A percentile compares a stretch with the other conserved stretches of the same genome.
These are phyloP conservation scores for Acacia crassicarpa DNA, from an alignment of 306 rosid genomes.

Conservation along the genomic window DNA sequence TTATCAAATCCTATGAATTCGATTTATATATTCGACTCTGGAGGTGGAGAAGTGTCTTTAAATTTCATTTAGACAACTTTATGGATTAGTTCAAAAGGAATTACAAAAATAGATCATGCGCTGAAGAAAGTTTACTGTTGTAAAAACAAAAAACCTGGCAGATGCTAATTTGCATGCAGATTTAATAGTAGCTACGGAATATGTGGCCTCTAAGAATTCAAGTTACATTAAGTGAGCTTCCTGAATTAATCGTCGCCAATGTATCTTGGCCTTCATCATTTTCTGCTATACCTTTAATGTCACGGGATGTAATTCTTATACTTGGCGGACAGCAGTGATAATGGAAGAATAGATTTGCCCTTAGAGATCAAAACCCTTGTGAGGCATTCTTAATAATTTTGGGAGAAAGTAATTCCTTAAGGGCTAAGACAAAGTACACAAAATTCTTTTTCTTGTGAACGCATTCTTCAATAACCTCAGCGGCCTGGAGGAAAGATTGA, in stretches of 20 bases:
- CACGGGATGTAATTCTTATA: neutral
- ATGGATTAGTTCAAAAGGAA: neutral
- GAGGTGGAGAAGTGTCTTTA: neutral
- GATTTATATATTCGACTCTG: neutral
- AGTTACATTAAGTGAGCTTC: conserved; percentile 6
- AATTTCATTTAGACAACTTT: neutral
- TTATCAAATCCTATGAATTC: neutral
- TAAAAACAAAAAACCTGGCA: neutral
- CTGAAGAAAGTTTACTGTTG: conserved; percentile 10
- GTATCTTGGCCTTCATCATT: neutral
- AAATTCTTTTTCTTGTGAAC: neutral
- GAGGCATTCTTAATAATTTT: neutral
- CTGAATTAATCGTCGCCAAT: neutral
- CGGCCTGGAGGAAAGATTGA: neutral
- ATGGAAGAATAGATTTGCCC: neutral
- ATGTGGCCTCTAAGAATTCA: neutral
- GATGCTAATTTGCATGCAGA: conserved; percentile 1
- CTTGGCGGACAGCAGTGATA: neutral
- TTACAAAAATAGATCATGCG: neutral
- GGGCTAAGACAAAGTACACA: neutral
- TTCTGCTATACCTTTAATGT: neutral
- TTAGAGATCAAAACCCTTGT: neutral
- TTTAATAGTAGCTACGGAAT: neutral
- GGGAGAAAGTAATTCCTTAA: neutral
- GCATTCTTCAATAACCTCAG: neutral